These are phyloP conservation scores for Plasmodium adleri DNA, from an alignment of 169 alveolate species.

Conservation along the genomic window DNA sequence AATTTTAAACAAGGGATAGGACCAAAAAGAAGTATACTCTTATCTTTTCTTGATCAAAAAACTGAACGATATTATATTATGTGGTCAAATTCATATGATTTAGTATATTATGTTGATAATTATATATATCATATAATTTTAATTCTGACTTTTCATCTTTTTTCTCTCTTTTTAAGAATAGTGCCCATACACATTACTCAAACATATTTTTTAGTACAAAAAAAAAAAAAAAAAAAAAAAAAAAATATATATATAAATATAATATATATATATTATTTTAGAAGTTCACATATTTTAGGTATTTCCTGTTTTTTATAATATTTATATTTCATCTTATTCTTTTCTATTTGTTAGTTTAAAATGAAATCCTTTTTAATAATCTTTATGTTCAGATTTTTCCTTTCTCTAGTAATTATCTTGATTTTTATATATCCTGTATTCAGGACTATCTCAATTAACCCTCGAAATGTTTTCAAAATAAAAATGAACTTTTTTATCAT, in stretches of 20 bases:
- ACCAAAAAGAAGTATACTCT: constrained; percentile 28
- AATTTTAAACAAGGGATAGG: constrained; percentile 42
- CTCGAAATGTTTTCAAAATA: constrained; percentile 22
- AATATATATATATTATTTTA: neutral
- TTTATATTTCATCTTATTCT: neutral
- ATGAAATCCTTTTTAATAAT: constrained; percentile 17
- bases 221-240: neutral
- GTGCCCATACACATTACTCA: constrained; percentile 57
- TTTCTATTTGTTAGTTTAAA: constrained; percentile 22
- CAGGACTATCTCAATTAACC: constrained; percentile 47
- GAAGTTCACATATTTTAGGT: too few species aligned
- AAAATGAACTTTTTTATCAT: constrained; percentile 35
- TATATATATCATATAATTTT: constrained; percentile 34
- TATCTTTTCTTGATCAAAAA: constrained; percentile 58
- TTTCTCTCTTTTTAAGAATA: constrained; percentile 29
- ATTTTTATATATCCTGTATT: constrained; percentile 29
- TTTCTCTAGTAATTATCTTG: constrained; percentile 11
- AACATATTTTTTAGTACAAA: constrained; percentile 4
- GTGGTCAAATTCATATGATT: constrained; percentile 66
- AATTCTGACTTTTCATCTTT: constrained; percentile 20
- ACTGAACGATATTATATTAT: constrained; percentile 55
- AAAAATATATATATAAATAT: neutral
- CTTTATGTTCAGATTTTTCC: constrained; percentile 27
- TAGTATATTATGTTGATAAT: constrained; percentile 60
- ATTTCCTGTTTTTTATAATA: too few species aligned